Conservation (phyloP, 176 grass and related monocot genomes). For the Phoenix roebelenii region DNA sequence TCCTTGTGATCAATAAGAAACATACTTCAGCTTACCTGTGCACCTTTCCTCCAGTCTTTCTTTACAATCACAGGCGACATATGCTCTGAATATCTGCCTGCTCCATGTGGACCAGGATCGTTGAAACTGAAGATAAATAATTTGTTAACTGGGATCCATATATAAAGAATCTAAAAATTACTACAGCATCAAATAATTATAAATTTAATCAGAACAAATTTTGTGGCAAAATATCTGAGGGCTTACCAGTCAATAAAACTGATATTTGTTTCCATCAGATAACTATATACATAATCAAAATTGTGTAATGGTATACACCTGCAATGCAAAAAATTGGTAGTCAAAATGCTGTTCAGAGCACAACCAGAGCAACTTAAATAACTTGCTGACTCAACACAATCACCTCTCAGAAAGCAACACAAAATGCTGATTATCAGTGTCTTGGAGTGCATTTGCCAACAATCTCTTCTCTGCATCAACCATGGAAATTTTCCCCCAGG, state of each 20-base stretch:
- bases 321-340: constrained; percentile 19
- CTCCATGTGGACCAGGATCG: too few relatives aligned
- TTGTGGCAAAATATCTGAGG: constrained; percentile 3
- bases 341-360: background rate
- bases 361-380: background rate
- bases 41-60: too few relatives aligned
- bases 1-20: too few relatives aligned
- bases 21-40: too few relatives aligned
- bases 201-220: too few relatives aligned
- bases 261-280: constrained; percentile 87
- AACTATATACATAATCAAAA: constrained; percentile 95
- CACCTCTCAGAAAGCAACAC: constrained; percentile 89
- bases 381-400: background rate
- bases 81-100: too few relatives aligned
- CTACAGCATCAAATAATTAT: too few relatives aligned
- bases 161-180: too few relatives aligned
- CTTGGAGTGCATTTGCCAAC: constrained; percentile 83
- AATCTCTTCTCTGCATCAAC: constrained; percentile 91
- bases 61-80: too few relatives aligned
- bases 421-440: constrained; percentile 95
- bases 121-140: too few relatives aligned
- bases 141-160: too few relatives aligned
- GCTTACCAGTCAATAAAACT: constrained; percentile 85
- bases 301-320: constrained; percentile 95
- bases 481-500: constrained; percentile 95